Percentiles rank a stretch among this genome's conserved stretches.
Evolutionary conservation across 805 yeast genomes (phyloP).

Genomic region (Ogataea nakhonphanomensis): DNA sequence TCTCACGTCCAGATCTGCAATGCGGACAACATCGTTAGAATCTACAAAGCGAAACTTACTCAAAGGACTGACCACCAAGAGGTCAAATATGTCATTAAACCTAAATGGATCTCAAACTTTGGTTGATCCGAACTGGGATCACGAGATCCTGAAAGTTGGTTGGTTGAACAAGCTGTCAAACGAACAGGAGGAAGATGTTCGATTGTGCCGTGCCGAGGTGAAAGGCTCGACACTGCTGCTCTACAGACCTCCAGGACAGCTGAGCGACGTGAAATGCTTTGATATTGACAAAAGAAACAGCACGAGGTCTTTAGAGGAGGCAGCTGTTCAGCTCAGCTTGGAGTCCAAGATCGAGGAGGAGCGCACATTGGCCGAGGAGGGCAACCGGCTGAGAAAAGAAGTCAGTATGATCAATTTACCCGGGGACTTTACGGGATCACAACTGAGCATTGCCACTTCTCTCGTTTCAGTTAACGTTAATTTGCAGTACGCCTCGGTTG

Average conservation of each 20-base stretch:
- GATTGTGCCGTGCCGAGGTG: slow-evolving; percentile 61
- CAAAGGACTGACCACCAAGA: slow-evolving; percentile 18
- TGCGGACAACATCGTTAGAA: slow-evolving; percentile 8
- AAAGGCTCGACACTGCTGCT: slow-evolving; percentile 64
- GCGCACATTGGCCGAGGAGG: neutral
- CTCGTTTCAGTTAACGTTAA: slow-evolving; percentile 12
- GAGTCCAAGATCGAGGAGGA: slow-evolving; percentile 4
- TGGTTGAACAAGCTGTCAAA: slow-evolving; percentile 55
- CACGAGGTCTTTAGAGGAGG: neutral
- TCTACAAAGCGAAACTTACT: slow-evolving; percentile 13
- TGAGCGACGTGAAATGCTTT: slow-evolving; percentile 39
- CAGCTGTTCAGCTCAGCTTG: neutral
- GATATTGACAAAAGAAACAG: slow-evolving; percentile 7
- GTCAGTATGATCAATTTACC: slow-evolving; percentile 8
- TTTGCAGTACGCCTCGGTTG: slow-evolving; percentile 36
- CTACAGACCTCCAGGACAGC: slow-evolving; percentile 52
- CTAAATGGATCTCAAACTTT: slow-evolving; percentile 14
- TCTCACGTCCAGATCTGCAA: neutral
- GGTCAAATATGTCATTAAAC: slow-evolving; percentile 17
- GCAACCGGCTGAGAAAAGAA: slow-evolving; percentile 3
- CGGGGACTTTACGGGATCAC: slow-evolving; percentile 15
- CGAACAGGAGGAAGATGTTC: slow-evolving; percentile 33
- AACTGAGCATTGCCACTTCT: slow-evolving; percentile 14
- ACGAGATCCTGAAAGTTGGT: slow-evolving; percentile 44
- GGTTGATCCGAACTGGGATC: slow-evolving; percentile 34